A percentile compares a stretch with the other conserved stretches of the same genome.
phyloP scores from a whole-genome alignment of 139 green algal species.

The Spirogloea muscicola region DNA sequence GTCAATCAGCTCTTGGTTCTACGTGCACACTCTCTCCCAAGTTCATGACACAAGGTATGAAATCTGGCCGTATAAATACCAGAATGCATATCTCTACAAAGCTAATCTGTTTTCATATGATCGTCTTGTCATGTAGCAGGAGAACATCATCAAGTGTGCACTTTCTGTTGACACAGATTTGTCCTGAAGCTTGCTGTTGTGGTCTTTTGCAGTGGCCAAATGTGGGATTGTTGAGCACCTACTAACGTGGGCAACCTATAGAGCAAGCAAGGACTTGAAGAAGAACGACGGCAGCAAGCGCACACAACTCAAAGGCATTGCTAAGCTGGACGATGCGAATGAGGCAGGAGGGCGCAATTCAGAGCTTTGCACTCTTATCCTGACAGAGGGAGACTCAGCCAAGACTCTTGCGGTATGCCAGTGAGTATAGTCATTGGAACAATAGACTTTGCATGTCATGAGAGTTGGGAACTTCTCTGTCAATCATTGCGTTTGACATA shows the following conservation, averaged over 20 bases:
- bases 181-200: not conserved
- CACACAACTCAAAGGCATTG: constrained; percentile 71
- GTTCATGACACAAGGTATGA: constrained; percentile 81
- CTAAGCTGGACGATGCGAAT: constrained; percentile 98
- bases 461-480: too few relatives aligned
- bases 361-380: constrained; percentile 95
- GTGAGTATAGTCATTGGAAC: too few relatives aligned
- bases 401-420: constrained; percentile 82
- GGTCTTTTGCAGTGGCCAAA: constrained; percentile 45
- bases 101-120: not conserved
- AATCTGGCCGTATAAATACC: not conserved
- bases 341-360: constrained; percentile 83
- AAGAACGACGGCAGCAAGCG: constrained; percentile 94
- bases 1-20: constrained; percentile 83
- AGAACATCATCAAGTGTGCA: not conserved
- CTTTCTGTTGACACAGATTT: not conserved
- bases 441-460: too few relatives aligned
- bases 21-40: constrained; percentile 79
- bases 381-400: constrained; percentile 97
- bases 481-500: too few relatives aligned
- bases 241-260: constrained; percentile 84
- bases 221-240: constrained; percentile 82
- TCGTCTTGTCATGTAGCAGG: not conserved
- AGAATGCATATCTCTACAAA: not conserved
- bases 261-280: constrained; percentile 89